phyloP scores from a whole-genome alignment of 495 filamentous ascomycete species.

The Neohortaea acidophila region DNA sequence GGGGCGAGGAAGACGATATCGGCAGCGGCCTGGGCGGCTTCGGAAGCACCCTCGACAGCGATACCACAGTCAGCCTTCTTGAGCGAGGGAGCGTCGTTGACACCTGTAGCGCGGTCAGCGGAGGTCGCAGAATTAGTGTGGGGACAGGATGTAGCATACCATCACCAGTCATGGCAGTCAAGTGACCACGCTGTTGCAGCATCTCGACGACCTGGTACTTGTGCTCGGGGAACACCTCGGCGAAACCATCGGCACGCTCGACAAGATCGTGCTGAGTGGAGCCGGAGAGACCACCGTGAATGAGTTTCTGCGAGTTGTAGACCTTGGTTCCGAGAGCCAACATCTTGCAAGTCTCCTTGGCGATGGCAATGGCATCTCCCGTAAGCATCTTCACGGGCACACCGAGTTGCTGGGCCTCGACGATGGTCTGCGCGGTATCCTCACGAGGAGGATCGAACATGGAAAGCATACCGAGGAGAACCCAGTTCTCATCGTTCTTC shows the following conservation, averaged over 20 bases:
- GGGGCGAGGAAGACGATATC: constrained; percentile 70
- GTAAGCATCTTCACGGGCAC: constrained; percentile 67
- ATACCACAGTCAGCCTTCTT: constrained; percentile 68
- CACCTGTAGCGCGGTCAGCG: constrained; percentile 29
- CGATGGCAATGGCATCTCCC: constrained; percentile 65
- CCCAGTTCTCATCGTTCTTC: constrained; percentile 35
- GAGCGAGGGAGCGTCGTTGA: constrained; percentile 57
- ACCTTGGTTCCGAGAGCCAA: constrained; percentile 62
- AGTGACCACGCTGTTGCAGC: constrained; percentile 57
- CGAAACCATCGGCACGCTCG: constrained; percentile 63
- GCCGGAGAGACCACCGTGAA: constrained; percentile 58
- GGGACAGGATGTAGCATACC: constrained; percentile 18
- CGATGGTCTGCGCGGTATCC: constrained; percentile 62
- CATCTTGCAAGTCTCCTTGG: constrained; percentile 72
- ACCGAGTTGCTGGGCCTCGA: constrained; percentile 61
- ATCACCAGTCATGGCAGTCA: constrained; percentile 64
- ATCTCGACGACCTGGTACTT: constrained; percentile 69
- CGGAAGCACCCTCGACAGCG: constrained; percentile 61
- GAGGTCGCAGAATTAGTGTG: background rate
- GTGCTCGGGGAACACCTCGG: constrained; percentile 63
- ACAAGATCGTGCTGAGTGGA: constrained; percentile 61
- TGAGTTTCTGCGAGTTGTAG: constrained; percentile 60
- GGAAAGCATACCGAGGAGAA: constrained; percentile 58
- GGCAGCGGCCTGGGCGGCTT: constrained; percentile 61
- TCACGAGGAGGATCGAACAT: constrained; percentile 70